These are phyloP conservation scores for Fragaria nilgerrensis DNA, from an alignment of 306 rosid species.

Conservation along the genomic window DNA sequence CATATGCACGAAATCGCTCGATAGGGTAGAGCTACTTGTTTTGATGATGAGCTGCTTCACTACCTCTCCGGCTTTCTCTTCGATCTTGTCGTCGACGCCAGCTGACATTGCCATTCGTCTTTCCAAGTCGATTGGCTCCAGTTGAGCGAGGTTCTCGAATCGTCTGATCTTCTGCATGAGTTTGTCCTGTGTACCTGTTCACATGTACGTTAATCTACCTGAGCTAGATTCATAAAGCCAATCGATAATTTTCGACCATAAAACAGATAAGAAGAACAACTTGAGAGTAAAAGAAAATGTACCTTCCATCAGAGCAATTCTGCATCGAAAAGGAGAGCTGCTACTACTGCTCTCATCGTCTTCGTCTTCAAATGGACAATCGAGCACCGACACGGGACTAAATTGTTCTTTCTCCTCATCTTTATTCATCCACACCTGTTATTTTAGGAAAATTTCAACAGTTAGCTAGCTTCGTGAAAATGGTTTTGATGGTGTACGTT, in stretches of 20 bases:
- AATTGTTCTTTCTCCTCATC: constrained; percentile 70
- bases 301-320: constrained; percentile 42
- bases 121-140: constrained; percentile 48
- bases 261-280: too few species aligned
- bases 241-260: neutral
- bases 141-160: constrained; percentile 32
- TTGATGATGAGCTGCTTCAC: constrained; percentile 24
- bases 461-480: neutral
- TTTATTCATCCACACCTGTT: constrained; percentile 53
- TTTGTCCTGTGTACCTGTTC: constrained; percentile 46
- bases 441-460: neutral
- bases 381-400: constrained; percentile 80
- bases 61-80: constrained; percentile 31
- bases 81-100: constrained; percentile 9
- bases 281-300: too few species aligned
- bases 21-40: neutral
- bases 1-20: neutral
- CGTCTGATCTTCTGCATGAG: constrained; percentile 37
- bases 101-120: constrained; percentile 37
- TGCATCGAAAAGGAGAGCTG: constrained; percentile 31
- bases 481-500: neutral
- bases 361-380: constrained; percentile 74
- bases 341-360: constrained; percentile 33
- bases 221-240: neutral
- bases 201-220: neutral